Evolutionary conservation across 2,329 filamentous ascomycete species (phyloP), one percentile per base, ranked within the genome.

Genomic region (Cercospora sp.): DNA sequence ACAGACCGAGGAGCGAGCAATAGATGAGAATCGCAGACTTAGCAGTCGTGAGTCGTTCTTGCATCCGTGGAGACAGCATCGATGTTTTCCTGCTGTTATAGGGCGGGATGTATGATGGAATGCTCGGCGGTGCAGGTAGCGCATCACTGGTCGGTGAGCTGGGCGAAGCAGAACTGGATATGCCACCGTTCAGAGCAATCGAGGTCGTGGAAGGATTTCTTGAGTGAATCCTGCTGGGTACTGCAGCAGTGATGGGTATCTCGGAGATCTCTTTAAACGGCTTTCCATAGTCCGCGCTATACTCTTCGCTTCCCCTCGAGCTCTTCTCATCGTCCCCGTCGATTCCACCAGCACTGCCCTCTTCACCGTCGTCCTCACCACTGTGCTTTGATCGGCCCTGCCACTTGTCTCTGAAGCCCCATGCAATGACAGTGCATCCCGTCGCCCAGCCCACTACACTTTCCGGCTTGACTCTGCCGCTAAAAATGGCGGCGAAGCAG

Each of bases 1-100:
- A 97, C 3, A 99, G 86, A 10, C 94, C 95, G 3, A 98, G 88
- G 13, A 99, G 85, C 3, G 93, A 94, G 73, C 91, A 96, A 81
- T 96, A 97, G 75, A 98, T 98, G 60, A 98, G 86, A 42, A 96
- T 84, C 0, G 94, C 94, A 0, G 94, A 97, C 80, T 98, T 98
- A 73, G 94, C 89, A 0, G 95, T 97, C 36, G 90, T 89, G 4
- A 97, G 79, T 3, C 89, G 85, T 69, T 89, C 86, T 69, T 88
- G 86, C 71, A 86, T 88, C 48, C 86, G 81, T 3, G 84, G 81
- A 5, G 87, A 86, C 20, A 87, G 74, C 0, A 80, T 4, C 75
- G 73, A 20, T 73, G 78, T 68, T 74, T 78, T 66, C 23, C 42
- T 45, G 16, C 30, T 42, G 23, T 64, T 60, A 13, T 78, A 75